These are phyloP conservation scores for Cystofilobasidium ferigula DNA, from an alignment of 768 basidiomycete species.

Conservation along the genomic window DNA sequence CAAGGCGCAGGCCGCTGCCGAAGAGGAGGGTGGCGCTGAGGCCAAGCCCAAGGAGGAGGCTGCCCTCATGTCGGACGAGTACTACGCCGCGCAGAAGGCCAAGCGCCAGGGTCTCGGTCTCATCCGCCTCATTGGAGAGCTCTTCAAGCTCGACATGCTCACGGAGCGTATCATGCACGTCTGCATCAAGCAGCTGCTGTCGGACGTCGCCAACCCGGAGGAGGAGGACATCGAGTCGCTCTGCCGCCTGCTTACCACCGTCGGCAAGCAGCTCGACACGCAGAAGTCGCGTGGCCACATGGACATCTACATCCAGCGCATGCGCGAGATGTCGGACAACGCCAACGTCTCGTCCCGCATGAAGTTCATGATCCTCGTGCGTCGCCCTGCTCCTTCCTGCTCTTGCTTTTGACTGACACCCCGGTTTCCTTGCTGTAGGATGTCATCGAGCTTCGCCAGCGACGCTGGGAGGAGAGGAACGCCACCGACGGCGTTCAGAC, in stretches of 20 bases:
- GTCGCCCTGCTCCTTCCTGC: constrained; percentile 31
- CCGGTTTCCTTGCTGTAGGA: constrained; percentile 47
- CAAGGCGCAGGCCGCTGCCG: constrained; percentile 42
- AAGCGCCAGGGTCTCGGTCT: constrained; percentile 94
- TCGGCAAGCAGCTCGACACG: constrained; percentile 72
- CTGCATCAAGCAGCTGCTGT: constrained; percentile 88
- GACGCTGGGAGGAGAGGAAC: constrained; percentile 67
- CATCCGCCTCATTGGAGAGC: constrained; percentile 94
- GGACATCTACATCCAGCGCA: constrained; percentile 84
- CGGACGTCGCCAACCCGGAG: constrained; percentile 87
- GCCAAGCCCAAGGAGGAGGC: constrained; percentile 49
- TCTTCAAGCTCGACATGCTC: constrained; percentile 98
- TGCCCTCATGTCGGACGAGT: constrained; percentile 79
- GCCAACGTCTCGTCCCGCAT: constrained; percentile 70
- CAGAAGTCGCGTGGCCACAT: constrained; percentile 62
- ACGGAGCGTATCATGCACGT: constrained; percentile 98
- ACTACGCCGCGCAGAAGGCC: constrained; percentile 90
- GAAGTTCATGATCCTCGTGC: constrained; percentile 88
- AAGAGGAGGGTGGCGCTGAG: constrained; percentile 43
- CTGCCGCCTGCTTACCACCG: constrained; percentile 82
- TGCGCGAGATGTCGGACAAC: constrained; percentile 70
- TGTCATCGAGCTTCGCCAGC: constrained; percentile 72
- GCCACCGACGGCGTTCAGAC: constrained; percentile 68
- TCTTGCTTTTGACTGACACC: neutral
- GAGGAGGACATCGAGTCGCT: constrained; percentile 96